Evolutionary conservation across 371 early-diverging fungal species (phyloP).

Genomic region (Batkoa obscura): DNA sequence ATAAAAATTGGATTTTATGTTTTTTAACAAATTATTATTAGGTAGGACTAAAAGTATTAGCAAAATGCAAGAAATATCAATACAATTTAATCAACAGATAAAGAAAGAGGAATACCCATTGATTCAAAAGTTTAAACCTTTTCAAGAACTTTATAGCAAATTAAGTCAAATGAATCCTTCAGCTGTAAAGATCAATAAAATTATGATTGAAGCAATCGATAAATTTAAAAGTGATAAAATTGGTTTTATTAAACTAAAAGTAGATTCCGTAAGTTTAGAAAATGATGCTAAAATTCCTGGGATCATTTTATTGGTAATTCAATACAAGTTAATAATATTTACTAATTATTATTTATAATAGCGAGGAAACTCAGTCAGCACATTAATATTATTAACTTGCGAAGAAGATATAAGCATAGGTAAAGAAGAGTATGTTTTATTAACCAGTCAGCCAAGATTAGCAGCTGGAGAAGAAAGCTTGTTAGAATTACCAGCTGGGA

Average conservation of each 20-base stretch:
- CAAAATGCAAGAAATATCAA: too few relatives aligned
- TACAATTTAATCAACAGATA: too few relatives aligned
- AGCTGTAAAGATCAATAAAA: too few relatives aligned
- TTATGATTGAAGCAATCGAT: neutral
- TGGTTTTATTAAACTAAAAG: neutral
- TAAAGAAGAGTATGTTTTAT: slow-evolving; percentile 23
- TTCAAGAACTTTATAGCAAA: too few relatives aligned
- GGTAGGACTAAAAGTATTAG: too few relatives aligned
- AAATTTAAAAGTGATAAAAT: neutral
- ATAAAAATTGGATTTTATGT: too few relatives aligned
- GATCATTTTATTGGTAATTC: neutral
- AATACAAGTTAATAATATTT: too few relatives aligned
- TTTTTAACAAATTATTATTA: too few relatives aligned
- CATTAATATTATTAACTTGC: neutral
- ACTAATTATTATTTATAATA: neutral
- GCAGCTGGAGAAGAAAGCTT: slow-evolving; percentile 36
- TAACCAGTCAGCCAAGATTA: slow-evolving; percentile 58
- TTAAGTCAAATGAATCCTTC: too few relatives aligned
- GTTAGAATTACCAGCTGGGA: slow-evolving; percentile 69
- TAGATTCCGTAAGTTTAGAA: neutral
- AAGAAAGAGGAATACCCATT: too few relatives aligned
- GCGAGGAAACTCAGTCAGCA: neutral
- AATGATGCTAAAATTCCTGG: neutral
- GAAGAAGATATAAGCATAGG: neutral
- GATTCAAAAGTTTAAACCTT: too few relatives aligned